Conservation (phyloP, 1,139 yeast genomes). For the Pichia terricola region DNA sequence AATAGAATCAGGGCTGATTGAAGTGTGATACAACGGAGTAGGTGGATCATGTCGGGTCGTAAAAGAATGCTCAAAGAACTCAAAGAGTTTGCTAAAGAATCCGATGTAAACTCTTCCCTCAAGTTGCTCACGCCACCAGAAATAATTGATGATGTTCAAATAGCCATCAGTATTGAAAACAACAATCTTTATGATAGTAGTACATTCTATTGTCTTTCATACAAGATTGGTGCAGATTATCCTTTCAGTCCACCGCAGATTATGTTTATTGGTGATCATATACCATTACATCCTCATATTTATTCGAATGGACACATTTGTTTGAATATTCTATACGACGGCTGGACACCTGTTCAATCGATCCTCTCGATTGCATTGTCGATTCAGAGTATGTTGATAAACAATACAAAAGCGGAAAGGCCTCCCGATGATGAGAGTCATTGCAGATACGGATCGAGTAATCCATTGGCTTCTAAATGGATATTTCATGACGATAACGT, state of each 20-base stretch:
- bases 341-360: conserved; percentile 67
- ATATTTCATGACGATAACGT: conserved; percentile 45
- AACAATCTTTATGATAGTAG: not conserved
- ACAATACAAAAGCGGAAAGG: conserved; percentile 35
- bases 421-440: conserved; percentile 50
- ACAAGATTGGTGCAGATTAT: conserved; percentile 29
- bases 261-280: conserved; percentile 32
- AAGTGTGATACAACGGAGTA: not conserved
- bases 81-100: not conserved
- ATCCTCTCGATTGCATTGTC: conserved; percentile 46
- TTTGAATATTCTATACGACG: conserved; percentile 50
- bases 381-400: conserved; percentile 54
- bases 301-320: conserved; percentile 73
- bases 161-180: not conserved
- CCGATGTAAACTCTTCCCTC: too few species aligned
- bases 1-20: not conserved
- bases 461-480: conserved; percentile 45
- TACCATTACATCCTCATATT: conserved; percentile 66
- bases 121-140: too few species aligned
- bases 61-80: not conserved
- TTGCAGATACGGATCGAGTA: conserved; percentile 41
- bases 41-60: not conserved
- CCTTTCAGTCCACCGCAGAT: conserved; percentile 63
- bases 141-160: too few species aligned
- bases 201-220: conserved; percentile 1